These are phyloP conservation scores for Saccharomycopsis oosterbeekiorum DNA, from an alignment of 805 yeast species.

Conservation along the genomic window DNA sequence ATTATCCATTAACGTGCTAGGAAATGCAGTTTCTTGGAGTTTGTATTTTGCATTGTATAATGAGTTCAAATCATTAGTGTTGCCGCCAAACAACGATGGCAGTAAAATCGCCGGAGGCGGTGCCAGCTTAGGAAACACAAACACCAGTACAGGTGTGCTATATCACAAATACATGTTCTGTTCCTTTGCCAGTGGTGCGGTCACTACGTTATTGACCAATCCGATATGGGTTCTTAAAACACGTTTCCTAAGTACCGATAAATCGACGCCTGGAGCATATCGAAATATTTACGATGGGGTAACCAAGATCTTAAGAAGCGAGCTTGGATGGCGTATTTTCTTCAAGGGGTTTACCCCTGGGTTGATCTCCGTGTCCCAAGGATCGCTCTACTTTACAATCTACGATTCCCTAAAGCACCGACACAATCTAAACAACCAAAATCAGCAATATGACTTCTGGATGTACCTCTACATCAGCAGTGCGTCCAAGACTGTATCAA, in stretches of 20 bases:
- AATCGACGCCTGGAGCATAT: constrained; percentile 41
- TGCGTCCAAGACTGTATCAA: constrained; percentile 56
- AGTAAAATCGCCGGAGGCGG: too few species aligned
- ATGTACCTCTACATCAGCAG: constrained; percentile 64
- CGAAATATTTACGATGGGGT: constrained; percentile 49
- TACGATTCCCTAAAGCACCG: constrained; percentile 66
- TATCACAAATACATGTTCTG: constrained; percentile 31
- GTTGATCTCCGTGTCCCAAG: constrained; percentile 76
- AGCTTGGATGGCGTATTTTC: constrained; percentile 47
- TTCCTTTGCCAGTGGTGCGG: constrained; percentile 63
- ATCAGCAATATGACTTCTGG: constrained; percentile 30
- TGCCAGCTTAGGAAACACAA: too few species aligned
- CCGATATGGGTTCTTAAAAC: constrained; percentile 97
- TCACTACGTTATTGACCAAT: constrained; percentile 71
- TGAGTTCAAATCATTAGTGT: constrained; percentile 37
- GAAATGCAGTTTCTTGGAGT: constrained; percentile 86
- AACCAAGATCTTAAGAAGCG: constrained; percentile 34
- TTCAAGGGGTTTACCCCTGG: constrained; percentile 73
- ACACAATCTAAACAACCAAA: constrained; percentile 12
- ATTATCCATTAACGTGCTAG: constrained; percentile 65
- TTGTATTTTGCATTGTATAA: constrained; percentile 74
- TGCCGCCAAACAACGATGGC: neutral
- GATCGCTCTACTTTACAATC: constrained; percentile 76
- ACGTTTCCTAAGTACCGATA: constrained; percentile 54
- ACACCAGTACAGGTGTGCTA: too few species aligned